Evolutionary conservation across 2,329 filamentous ascomycete species (phyloP).

Genomic region (Alternaria consortialis): DNA sequence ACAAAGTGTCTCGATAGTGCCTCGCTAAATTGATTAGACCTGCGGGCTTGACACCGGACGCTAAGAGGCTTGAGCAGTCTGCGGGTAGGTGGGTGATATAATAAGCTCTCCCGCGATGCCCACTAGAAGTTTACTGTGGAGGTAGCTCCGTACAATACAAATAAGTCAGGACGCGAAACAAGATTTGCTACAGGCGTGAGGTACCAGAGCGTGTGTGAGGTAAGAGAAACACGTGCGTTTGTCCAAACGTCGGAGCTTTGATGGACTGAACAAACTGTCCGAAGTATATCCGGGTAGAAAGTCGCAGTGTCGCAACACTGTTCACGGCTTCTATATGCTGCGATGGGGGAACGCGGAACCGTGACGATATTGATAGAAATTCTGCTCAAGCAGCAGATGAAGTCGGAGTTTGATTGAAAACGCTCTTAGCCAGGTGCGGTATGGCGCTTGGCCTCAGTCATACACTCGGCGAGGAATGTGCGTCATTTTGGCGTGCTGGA

Average conservation of each 20-base stretch:
- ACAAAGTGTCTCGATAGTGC: background rate
- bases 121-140: constrained; percentile 3
- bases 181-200: background rate
- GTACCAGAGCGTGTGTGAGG: background rate
- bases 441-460: constrained; percentile 14
- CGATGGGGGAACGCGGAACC: background rate
- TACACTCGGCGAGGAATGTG: constrained; percentile 3
- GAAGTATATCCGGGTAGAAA: background rate
- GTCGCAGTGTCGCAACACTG: constrained; percentile 4
- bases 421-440: constrained; percentile 3
- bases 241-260: background rate
- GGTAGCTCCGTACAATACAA: background rate
- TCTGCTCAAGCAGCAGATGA: constrained; percentile 21
- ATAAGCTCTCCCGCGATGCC: background rate
- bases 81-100: background rate
- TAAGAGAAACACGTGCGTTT: background rate
- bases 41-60: constrained; percentile 4
- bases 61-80: constrained; percentile 6
- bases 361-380: constrained; percentile 14
- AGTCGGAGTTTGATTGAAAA: constrained; percentile 1
- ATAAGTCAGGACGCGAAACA: background rate
- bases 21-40: background rate
- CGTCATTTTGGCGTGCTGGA: constrained; percentile 8
- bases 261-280: background rate
- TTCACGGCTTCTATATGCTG: background rate